Evolutionary conservation across 345 rosid species (phyloP), one percentile per base, ranked within the genome.

Genomic region (Clarkia xantiana): DNA sequence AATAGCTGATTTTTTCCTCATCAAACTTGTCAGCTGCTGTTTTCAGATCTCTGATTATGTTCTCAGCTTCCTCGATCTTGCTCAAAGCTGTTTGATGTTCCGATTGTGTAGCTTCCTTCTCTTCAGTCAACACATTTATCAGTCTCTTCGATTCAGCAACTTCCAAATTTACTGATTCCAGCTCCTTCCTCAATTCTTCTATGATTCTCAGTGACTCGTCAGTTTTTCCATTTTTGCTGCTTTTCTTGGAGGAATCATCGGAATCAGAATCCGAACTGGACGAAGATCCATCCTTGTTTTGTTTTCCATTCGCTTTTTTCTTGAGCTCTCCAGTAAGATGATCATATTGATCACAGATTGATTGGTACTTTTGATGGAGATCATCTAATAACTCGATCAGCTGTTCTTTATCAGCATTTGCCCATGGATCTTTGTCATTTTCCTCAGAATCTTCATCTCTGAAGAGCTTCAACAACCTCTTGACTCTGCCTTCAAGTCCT

Each of bases 191-290:
- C 38, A 69, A 29, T 39, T 61, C 71, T 25, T 65, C 76, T 47
- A 64, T 59, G 52, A 63, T 56, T 41, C 61, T 69, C 73, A 66
- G 77, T 49, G 62, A 52, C 54, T 71, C 82, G 56, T 73, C 70
- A 52, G 71, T 36, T 42, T 72, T 57, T 45, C 90, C 95, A 66
- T 84, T 84, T 68, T 74, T 76, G 51, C 74, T 60, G 34, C 62
- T 58, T 70, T 62, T 68, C 36, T 71, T 80, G 0, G 85, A 66
- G 64, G 76, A 67, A 66, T 66, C 44, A 66, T 79, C 85, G 29
- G 88, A 70, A 45, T 74, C 86, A 0, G 82, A 73, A 61, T 82
- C 95, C 14, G 82, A 86, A 71, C 94, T 82, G 13, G 94, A 91
- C 0, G 87, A 81, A 63, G 83, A 71, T 54, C 58, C 50, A 2